Evolutionary conservation across 2,329 filamentous ascomycete species (phyloP), one percentile per base, ranked within the genome.

Genomic region (Penicillium occitanis): DNA sequence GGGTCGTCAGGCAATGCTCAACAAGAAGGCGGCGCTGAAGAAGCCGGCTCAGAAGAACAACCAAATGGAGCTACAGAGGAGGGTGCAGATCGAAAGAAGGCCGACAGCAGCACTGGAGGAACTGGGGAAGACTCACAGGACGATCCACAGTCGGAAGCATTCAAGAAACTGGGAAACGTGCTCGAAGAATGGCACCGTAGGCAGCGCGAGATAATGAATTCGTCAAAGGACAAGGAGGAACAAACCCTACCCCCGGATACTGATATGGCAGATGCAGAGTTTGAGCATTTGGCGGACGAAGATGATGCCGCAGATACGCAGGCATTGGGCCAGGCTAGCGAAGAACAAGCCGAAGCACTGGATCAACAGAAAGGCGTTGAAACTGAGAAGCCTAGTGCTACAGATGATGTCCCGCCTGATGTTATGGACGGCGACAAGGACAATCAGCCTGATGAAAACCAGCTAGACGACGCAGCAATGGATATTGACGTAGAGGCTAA

Each of bases 151-250:
- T 81, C 83, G 55, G 88, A 95, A 70, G 91, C 93, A 0, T 97
- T 97, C 84, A 95, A 95, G 80, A 96, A 97, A 74, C 86, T 99
- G 35, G 95, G 95, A 25, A 93, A 99, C 80, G 90, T 92, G 5
- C 84, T 99, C 37, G 93, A 98, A 76, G 88, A 90, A 71, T 99
- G 93, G 92, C 93, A 98, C 77, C 87, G 91, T 66, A 91, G 93
- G 73, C 91, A 96, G 73, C 87, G 87, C 57, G 90, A 97, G 68
- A 98, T 99, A 71, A 82, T 86, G 74, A 85, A 90, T 66, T 80
- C 85, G 5, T 79, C 80, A 1, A 82, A 87, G 63, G 80, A 85
- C 44, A 80, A 88, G 63, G 78, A 83, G 48, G 78, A 77, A 22
- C 84, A 87, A 57, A 82, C 85, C 37, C 79, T 87, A 70, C 80